Evolutionary conservation across 2,329 filamentous ascomycete species (phyloP).

Genomic region (Aspergillus aculeatinus): DNA sequence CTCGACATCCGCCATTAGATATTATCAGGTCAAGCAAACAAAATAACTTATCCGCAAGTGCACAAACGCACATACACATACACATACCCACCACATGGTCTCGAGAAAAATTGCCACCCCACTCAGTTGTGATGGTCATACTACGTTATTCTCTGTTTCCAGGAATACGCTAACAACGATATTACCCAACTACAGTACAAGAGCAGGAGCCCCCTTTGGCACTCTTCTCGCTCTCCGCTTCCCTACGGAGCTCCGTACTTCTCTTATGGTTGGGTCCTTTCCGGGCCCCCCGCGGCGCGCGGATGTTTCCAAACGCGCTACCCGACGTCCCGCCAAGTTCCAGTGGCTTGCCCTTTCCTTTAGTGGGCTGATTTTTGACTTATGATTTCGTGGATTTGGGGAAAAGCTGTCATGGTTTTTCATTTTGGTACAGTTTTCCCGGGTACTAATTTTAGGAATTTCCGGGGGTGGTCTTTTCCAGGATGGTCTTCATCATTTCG

Average conservation of each 20-base stretch:
- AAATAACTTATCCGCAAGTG: too few species aligned
- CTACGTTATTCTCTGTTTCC: too few species aligned
- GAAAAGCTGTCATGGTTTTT: neutral
- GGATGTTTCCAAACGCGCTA: neutral
- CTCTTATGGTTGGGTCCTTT: neutral
- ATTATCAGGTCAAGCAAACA: too few species aligned
- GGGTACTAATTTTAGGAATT: conserved; percentile 4
- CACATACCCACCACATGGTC: too few species aligned
- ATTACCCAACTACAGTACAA: too few species aligned
- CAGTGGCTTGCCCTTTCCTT: neutral
- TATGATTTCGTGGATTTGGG: neutral
- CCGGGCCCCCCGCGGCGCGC: neutral
- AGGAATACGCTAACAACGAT: too few species aligned
- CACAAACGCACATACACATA: too few species aligned
- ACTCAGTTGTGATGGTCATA: too few species aligned
- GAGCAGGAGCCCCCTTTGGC: too few species aligned
- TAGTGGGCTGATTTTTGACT: neutral
- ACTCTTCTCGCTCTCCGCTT: neutral
- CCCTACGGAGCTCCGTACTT: neutral
- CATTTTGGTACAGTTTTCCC: neutral
- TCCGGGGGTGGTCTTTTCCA: conserved; percentile 65
- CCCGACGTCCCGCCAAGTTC: neutral
- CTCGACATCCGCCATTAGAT: neutral
- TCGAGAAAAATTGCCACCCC: too few species aligned
- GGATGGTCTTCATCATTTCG: conserved; percentile 93